Percentiles rank a stretch among this genome's conserved stretches.
Evolutionary conservation across 2,329 filamentous ascomycete genomes (phyloP).

Genomic region (Fusarium tanahbumbuense): DNA sequence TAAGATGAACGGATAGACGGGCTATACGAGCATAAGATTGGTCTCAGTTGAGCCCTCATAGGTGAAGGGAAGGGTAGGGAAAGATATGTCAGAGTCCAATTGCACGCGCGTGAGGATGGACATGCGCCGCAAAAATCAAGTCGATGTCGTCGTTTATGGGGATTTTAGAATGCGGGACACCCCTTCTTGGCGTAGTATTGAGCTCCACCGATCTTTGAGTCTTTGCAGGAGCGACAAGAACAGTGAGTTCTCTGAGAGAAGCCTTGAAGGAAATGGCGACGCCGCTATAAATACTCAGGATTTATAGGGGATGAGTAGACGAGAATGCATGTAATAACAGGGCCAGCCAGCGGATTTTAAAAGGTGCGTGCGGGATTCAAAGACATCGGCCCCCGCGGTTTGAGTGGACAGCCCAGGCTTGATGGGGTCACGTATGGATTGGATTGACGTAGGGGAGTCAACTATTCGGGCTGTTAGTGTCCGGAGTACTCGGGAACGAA

Average conservation of each 20-base stretch:
- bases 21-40: slow-evolving; percentile 28
- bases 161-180: slow-evolving; percentile 40
- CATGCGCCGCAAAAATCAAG: slow-evolving; percentile 28
- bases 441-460: slow-evolving; percentile 20
- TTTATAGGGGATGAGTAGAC: slow-evolving; percentile 16
- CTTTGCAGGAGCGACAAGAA: slow-evolving; percentile 9
- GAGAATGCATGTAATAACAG: slow-evolving; percentile 22
- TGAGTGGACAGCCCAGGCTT: slow-evolving; percentile 12
- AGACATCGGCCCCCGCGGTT: slow-evolving; percentile 35
- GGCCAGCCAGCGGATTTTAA: slow-evolving; percentile 10
- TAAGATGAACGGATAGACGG: slow-evolving; percentile 13
- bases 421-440: slow-evolving; percentile 17
- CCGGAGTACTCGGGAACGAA: slow-evolving; percentile 33
- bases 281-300: slow-evolving; percentile 13
- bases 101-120: slow-evolving; percentile 33
- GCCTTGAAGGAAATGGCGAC: background rate
- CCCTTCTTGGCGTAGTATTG: slow-evolving; percentile 34
- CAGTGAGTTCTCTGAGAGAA: slow-evolving; percentile 5
- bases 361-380: slow-evolving; percentile 40
- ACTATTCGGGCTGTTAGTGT: slow-evolving; percentile 30
- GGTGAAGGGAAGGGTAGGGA: slow-evolving; percentile 19
- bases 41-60: slow-evolving; percentile 42
- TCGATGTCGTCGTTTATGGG: slow-evolving; percentile 40
- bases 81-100: slow-evolving; percentile 14
- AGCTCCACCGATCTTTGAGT: slow-evolving; percentile 31